Evolutionary conservation across 441 rosid genomes (phyloP), one percentile per base, ranked within the genome.

Genomic region (Populus hybrid): DNA sequence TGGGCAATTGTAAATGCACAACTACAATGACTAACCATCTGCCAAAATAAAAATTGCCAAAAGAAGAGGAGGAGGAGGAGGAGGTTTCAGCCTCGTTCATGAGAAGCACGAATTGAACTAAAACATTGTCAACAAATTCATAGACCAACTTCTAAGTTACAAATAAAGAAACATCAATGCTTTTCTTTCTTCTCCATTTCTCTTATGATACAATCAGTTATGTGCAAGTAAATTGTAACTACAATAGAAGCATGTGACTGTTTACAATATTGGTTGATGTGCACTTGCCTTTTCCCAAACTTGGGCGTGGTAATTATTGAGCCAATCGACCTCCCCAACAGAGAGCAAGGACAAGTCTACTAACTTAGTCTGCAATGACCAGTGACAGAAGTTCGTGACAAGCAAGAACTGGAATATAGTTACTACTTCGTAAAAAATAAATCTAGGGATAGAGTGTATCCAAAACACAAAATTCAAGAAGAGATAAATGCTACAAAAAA

Each of bases 241-340:
- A 3, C 24, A 26, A 34, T 32, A 59, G 1, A 18, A 35, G 30
- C 16, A n/a, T 0, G 9, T 1, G 10, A 42, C 24, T 10, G 1
- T 63, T 67, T 3, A 7, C 14, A 65, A 42, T 10, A 40, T 59
- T 23, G 26, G 30, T 0, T 7, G 53, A 66, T 28, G 11, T 18
- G 35, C 66, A 38, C 80, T 84, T 79, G 91, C 99, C 97, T 95
- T 95, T 75, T 87, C 94, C 99, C 99, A 92, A 72, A 92, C 98
- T 85, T 92, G 91, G 2, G 82, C 71, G 80, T 94, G 99, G 88
- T 95, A 95, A 70, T 81, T 71, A 70, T 95, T 89, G 42, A 95
- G 89, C 99, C 99, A 95, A 66, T 88, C 86, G 64, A 89, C 82
- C 86, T 94, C 99, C 28, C 78, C 81, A 7, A 79, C 74, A 8